Conservation (phyloP, 2,329 filamentous ascomycete genomes). For the Grosmannia huntii region DNA sequence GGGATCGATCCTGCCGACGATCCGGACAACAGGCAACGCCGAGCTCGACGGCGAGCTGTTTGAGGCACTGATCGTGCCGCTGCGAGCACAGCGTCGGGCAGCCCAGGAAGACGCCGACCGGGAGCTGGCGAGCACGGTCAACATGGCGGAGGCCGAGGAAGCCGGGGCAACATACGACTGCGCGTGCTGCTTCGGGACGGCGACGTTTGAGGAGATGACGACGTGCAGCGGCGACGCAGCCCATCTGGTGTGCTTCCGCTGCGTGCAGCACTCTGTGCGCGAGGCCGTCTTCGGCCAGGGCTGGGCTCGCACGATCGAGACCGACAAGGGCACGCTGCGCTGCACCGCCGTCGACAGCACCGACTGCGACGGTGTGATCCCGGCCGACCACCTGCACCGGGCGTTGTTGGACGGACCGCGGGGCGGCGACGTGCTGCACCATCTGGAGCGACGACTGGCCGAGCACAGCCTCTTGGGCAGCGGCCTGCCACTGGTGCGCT, state of each 20-base stretch:
- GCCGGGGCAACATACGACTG: constrained; percentile 52
- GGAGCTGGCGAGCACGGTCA: constrained; percentile 37
- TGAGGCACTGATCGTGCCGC: constrained; percentile 39
- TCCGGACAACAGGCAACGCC: constrained; percentile 52
- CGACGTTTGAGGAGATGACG: constrained; percentile 60
- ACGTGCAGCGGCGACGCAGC: constrained; percentile 45
- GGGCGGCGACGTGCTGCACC: constrained; percentile 57
- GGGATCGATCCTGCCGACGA: constrained; percentile 43
- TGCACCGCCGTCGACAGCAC: constrained; percentile 66
- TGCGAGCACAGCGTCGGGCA: constrained; percentile 30
- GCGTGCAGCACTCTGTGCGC: constrained; percentile 67
- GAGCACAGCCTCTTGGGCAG: constrained; percentile 64
- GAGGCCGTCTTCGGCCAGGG: constrained; percentile 91
- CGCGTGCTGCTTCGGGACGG: constrained; percentile 62
- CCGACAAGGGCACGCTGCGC: constrained; percentile 57
- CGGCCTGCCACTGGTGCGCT: constrained; percentile 63
- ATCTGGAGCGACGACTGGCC: constrained; percentile 67
- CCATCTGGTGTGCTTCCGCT: constrained; percentile 69
- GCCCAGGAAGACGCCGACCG: constrained; percentile 39
- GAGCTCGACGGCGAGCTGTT: constrained; percentile 53
- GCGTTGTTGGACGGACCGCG: constrained; percentile 59
- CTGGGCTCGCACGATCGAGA: constrained; percentile 70
- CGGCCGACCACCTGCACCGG: constrained; percentile 53
- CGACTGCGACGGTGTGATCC: constrained; percentile 64
- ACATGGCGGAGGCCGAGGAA: constrained; percentile 46